A percentile compares a stretch with the other conserved stretches of the same genome.
Conservation (phyloP, 306 rosid genomes). For the Alnus rubra region DNA sequence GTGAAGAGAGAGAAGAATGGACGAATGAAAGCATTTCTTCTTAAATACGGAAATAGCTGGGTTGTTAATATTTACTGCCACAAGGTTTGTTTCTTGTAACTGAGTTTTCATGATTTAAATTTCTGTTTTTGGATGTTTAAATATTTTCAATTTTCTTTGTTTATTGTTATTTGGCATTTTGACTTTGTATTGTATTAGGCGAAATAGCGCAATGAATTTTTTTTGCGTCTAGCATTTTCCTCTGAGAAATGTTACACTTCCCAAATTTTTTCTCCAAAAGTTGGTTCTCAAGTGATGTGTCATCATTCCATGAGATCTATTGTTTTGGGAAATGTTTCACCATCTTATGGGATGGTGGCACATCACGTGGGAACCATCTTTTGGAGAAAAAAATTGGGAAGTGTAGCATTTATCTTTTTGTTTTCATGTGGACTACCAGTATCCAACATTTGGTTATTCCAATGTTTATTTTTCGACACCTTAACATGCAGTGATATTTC, state of each 20-base stretch:
- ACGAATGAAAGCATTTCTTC: conserved; percentile 60
- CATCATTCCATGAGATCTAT: too few relatives aligned
- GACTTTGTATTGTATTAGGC: neutral
- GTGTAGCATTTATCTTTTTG: too few relatives aligned
- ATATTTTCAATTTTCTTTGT: neutral
- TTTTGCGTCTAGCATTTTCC: neutral
- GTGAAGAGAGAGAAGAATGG: conserved; percentile 98
- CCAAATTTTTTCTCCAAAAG: too few relatives aligned
- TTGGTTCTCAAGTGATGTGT: too few relatives aligned
- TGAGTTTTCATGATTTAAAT: conserved; percentile 1
- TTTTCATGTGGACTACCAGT: neutral
- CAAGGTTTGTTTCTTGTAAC: conserved; percentile 57
- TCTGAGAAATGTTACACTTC: too few relatives aligned
- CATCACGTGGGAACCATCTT: too few relatives aligned
- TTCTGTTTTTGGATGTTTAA: neutral
- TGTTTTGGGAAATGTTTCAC: too few relatives aligned
- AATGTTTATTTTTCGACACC: neutral
- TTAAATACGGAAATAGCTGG: conserved; percentile 75
- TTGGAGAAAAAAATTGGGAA: too few relatives aligned
- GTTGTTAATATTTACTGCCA: conserved; percentile 91
- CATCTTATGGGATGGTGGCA: too few relatives aligned
- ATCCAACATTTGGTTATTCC: neutral
- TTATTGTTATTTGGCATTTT: neutral
- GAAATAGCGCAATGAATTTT: neutral
- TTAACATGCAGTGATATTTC: neutral